A percentile compares a stretch with the other conserved stretches of the same genome.
Evolutionary conservation across 1,284 basidiomycete species (phyloP).

Genomic region (Rugosomyces carneus): DNA sequence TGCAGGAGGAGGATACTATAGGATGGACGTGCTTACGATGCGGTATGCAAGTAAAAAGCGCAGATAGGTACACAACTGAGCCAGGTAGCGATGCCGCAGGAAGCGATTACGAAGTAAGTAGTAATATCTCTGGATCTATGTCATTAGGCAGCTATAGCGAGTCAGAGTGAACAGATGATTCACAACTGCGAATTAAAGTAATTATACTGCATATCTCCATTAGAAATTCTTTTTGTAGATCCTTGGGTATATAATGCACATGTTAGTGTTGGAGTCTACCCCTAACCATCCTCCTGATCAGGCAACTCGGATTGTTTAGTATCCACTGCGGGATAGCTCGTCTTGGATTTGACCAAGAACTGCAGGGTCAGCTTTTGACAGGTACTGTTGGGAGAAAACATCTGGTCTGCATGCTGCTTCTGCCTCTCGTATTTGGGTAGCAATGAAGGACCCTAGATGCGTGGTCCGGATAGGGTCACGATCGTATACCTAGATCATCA

Average conservation of each 20-base stretch:
- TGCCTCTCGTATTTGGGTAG: constrained; percentile 51
- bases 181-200: constrained; percentile 4
- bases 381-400: constrained; percentile 51
- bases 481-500: constrained; percentile 48
- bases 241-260: no score
- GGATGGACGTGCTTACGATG: constrained; percentile 84
- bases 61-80: constrained; percentile 39
- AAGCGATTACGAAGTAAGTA: constrained; percentile 55
- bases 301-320: background rate
- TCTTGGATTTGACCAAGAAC: constrained; percentile 65
- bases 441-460: constrained; percentile 55
- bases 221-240: no score
- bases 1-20: constrained; percentile 48
- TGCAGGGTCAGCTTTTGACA: constrained; percentile 60
- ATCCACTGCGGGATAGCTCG: constrained; percentile 30
- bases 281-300: background rate
- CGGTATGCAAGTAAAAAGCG: constrained; percentile 48
- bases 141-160: constrained; percentile 49
- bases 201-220: no score
- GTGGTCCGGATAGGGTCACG: constrained; percentile 62
- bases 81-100: constrained; percentile 34
- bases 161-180: constrained; percentile 33
- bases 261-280: no score
- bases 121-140: constrained; percentile 39
- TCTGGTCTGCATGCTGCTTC: constrained; percentile 49